Evolutionary conservation across 1,139 yeast species (phyloP).

Genomic region (Zygosaccharomyces pseudobailii): DNA sequence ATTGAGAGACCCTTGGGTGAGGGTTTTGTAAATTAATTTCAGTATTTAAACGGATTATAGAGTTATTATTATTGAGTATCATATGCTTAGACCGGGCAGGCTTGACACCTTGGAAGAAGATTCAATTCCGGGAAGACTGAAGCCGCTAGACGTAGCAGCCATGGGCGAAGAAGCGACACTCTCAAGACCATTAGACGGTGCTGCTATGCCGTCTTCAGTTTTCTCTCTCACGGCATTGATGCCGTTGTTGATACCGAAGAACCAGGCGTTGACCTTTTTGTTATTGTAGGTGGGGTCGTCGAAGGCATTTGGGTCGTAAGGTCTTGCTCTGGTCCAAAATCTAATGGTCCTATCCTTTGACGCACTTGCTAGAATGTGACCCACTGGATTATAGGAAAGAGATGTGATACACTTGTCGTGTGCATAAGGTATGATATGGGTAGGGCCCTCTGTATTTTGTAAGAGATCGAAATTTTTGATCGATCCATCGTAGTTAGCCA

Average conservation of each 20-base stretch:
- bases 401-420: slow-evolving; percentile 93
- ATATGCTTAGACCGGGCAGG: slow-evolving; percentile 17
- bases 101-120: slow-evolving; percentile 9
- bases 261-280: slow-evolving; percentile 70
- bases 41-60: slow-evolving; percentile 4
- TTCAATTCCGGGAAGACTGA: slow-evolving; percentile 11
- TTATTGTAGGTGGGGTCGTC: slow-evolving; percentile 76
- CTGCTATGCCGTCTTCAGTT: slow-evolving; percentile 34
- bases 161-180: slow-evolving; percentile 4
- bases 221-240: slow-evolving; percentile 47
- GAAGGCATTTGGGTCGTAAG: slow-evolving; percentile 80
- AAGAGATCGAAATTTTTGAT: slow-evolving; percentile 71
- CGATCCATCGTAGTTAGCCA: slow-evolving; percentile 89
- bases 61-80: background rate
- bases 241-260: slow-evolving; percentile 61
- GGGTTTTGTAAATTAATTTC: background rate
- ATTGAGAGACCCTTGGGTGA: background rate
- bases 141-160: slow-evolving; percentile 2
- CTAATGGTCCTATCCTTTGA: slow-evolving; percentile 93
- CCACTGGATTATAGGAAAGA: slow-evolving; percentile 87
- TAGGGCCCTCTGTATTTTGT: slow-evolving; percentile 44
- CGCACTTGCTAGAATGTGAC: slow-evolving; percentile 86
- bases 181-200: slow-evolving; percentile 22
- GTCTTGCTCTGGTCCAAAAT: slow-evolving; percentile 92
- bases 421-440: slow-evolving; percentile 77